Evolutionary conservation across 306 rosid species (phyloP), one percentile per base, ranked within the genome.

Genomic region (Clitoria ternatea): DNA sequence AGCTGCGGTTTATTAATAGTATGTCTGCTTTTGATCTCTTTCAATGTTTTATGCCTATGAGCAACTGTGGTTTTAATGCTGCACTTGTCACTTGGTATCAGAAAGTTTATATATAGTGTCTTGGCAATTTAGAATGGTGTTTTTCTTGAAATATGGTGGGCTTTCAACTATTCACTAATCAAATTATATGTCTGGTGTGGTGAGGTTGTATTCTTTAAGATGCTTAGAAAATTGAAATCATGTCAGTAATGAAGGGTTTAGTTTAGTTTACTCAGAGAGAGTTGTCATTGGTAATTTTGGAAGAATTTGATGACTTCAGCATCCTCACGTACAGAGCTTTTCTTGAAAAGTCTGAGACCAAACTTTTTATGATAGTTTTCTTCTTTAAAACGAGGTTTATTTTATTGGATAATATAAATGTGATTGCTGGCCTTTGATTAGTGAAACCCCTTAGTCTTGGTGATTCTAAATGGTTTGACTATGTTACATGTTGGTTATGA

Each of bases 381-480:
- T 14, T 65, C 57, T 45, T 26, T 64, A 9, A 42, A 42, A n/a
- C 29, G 37, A 40, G 40, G 26, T 42, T 15, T 44, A 44, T 42
- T 23, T 42, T 15, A 14, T 40, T 10, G 53, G 36, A 7, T 42
- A 37, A 10, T 0, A 30, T 7, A 42, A 14, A 18, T 33, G 26
- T 36, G 47, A 35, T 17, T 36, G 27, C 15, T 36, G 32, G 6
- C n/a, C 49, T 44, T 27, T 27, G 10, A 27, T 45, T 37, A 5
- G 42, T 15, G 57, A 45, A 45, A 66, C 26, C 29, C 45, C 43
- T 6, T 44, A n/a, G n/a, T n/a, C n/a, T n/a, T n/a, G n/a, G n/a
- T n/a, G 71, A 66, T 66, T 66, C 37, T 29, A 19, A 29, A 66
- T 66, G 20, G 45, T 26, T 27, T 65, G 36, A 26, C 29, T 44